Base-by-base conservation (phyloP, 2,329 filamentous ascomycete species). In the Penicillium rolfsii region DNA sequence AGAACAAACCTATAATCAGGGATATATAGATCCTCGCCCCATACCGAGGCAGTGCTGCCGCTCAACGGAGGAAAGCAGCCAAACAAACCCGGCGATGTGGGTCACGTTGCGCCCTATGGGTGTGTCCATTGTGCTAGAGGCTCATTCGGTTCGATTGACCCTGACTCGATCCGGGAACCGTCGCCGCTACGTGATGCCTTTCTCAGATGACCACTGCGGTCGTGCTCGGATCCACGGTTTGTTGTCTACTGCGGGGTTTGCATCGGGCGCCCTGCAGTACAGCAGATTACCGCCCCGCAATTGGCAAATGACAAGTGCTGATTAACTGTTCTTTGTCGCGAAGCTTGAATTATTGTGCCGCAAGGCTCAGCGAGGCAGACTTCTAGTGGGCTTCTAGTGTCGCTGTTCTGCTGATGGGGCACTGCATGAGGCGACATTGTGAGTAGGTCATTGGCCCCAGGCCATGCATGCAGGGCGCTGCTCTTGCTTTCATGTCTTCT, bases 351-450 rank as follows among this genome's bases (percentile, higher is more conserved):
- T 26, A 5, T 49, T 43, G 16, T 33, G 22, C 22, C 16, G 60
- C 60, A 62, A 59, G 60, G 56, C 60, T 62, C 49, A 62, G 56
- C 56, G 22, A 57, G 56, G 56, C 57, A 40, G 36, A 52, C 38
- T 55, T 33, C 36, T 24, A 26, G 36, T 26, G 35, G 16, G 46
- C 55, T 50, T 49, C 46, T 49, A 57, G 30, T 16, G 33, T 49
- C 33, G 12, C 24, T 14, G 12, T 22, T 35, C 7, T 40, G 45
- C 36, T 49, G 33, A 12, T 49, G 28, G 16, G 19, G 48, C 48
- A 35, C 48, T 50, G 43, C 43, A 33, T 48, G 28, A 46, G 14
- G 30, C 11, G 43, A 33, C 14, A n/a, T 19, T 28, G 41, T 12
- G n/a, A 12, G 48, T 38, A 26, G 24, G 28, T 19, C 6, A 40